Conservation (phyloP, 2,329 filamentous ascomycete genomes). For the Fusarium keratoplasticum region DNA sequence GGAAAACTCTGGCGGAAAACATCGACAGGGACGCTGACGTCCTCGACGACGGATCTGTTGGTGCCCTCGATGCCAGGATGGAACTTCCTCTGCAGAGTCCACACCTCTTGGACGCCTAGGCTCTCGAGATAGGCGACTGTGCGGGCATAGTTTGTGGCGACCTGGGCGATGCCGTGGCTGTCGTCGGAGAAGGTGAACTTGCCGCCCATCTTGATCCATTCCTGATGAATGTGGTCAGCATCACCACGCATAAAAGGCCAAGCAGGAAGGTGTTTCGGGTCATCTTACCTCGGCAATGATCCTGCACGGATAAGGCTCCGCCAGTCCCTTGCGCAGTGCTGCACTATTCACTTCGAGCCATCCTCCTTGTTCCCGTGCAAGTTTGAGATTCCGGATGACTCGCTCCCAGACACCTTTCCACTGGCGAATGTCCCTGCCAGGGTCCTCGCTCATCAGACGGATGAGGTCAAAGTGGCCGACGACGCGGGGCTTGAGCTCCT, state of each 20-base stretch:
- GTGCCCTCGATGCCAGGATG: constrained; percentile 45
- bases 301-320: constrained; percentile 87
- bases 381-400: constrained; percentile 79
- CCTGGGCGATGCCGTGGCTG: constrained; percentile 88
- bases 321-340: constrained; percentile 87
- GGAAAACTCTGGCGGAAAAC: constrained; percentile 52
- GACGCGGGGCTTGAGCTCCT: constrained; percentile 76
- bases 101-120: constrained; percentile 73
- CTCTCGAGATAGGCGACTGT: constrained; percentile 77
- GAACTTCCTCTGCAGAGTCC: constrained; percentile 60
- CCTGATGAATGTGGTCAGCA: constrained; percentile 55
- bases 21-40: constrained; percentile 57
- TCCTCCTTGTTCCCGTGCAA: constrained; percentile 79
- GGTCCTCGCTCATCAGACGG: constrained; percentile 79
- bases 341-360: constrained; percentile 92
- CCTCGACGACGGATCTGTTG: constrained; percentile 52
- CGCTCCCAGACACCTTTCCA: constrained; percentile 78
- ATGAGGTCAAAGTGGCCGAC: constrained; percentile 97
- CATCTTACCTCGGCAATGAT: constrained; percentile 78
- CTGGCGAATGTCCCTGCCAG: constrained; percentile 68
- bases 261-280: background rate
- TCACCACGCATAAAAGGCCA: background rate
- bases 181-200: constrained; percentile 94
- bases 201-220: constrained; percentile 79
- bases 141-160: constrained; percentile 84